phyloP scores from a whole-genome alignment of 495 filamentous ascomycete genomes.

The Neurospora sp. region DNA sequence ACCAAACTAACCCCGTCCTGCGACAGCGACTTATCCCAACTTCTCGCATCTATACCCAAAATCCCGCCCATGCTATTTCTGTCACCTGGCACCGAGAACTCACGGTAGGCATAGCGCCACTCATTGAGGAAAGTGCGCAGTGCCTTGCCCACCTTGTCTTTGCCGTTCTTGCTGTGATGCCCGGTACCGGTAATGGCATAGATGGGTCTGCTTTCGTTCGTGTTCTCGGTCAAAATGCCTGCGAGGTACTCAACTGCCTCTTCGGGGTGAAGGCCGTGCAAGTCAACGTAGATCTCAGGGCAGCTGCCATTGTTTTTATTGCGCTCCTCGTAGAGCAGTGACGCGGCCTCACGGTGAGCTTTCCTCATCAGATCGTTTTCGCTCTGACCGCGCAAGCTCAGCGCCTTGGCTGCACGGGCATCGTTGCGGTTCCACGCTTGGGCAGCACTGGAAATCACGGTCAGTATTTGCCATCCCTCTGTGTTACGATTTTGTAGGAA shows the following conservation, averaged over 20 bases:
- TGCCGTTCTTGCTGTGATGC: constrained; percentile 96
- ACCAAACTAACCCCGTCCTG: constrained; percentile 32
- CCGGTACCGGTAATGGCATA: constrained; percentile 96
- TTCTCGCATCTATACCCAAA: constrained; percentile 82
- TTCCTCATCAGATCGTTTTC: constrained; percentile 97
- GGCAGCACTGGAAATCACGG: constrained; percentile 56
- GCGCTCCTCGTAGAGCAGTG: constrained; percentile 85
- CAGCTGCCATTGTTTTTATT: constrained; percentile 56
- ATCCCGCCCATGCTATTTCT: constrained; percentile 86
- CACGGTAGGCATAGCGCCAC: constrained; percentile 90
- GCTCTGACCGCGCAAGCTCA: constrained; percentile 85
- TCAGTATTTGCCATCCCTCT: constrained; percentile 13
- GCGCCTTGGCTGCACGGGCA: constrained; percentile 87
- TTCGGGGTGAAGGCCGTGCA: constrained; percentile 93
- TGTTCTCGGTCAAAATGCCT: constrained; percentile 72
- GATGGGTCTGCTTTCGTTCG: constrained; percentile 59
- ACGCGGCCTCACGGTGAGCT: constrained; percentile 89
- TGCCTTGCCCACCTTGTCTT: constrained; percentile 96
- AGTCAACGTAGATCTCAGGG: constrained; percentile 83
- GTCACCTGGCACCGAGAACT: constrained; percentile 93
- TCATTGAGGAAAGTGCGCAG: constrained; percentile 86
- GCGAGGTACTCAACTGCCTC: constrained; percentile 95
- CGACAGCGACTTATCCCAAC: constrained; percentile 66
- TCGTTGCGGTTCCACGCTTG: constrained; percentile 99
- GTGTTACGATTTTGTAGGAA: neutral